These are phyloP conservation scores for Xylaria acuta DNA, from an alignment of 495 filamentous ascomycete genomes.

Conservation along the genomic window DNA sequence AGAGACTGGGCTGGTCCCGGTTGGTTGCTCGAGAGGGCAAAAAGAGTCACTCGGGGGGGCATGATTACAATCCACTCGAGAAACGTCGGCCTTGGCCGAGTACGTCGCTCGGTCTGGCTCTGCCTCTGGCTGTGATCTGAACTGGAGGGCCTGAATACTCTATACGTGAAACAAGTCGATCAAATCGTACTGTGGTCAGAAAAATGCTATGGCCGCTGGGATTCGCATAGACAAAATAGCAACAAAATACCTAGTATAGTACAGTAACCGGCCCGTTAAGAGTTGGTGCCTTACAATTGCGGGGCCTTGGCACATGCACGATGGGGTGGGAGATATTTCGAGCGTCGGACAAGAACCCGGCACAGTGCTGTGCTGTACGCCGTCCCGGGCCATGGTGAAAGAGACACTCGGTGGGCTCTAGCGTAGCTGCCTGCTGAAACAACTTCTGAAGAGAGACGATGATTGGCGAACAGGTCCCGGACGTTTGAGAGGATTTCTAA, in stretches of 20 bases:
- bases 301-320: not conserved
- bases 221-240: constrained; percentile 24
- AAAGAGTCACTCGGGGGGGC: not conserved
- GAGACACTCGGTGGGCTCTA: not conserved
- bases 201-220: not conserved
- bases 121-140: constrained; percentile 5
- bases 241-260: not conserved
- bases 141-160: not conserved
- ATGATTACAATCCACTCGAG: constrained; percentile 12
- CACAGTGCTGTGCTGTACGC: not conserved
- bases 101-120: constrained; percentile 10
- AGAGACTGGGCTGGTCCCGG: constrained; percentile 10
- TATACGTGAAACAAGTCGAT: constrained; percentile 17
- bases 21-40: not conserved
- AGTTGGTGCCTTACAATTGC: too few species aligned
- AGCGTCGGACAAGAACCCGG: constrained; percentile 13
- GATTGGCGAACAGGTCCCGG: not conserved
- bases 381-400: not conserved
- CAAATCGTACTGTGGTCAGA: constrained; percentile 23
- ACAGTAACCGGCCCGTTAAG: constrained; percentile 26
- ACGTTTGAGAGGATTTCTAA: not conserved
- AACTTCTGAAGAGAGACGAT: not conserved
- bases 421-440: constrained; percentile 2
- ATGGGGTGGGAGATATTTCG: constrained; percentile 13
- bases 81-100: constrained; percentile 10